These are phyloP conservation scores for Mariannaea sp. DNA, from an alignment of 2,329 filamentous ascomycete genomes.

Conservation along the genomic window DNA sequence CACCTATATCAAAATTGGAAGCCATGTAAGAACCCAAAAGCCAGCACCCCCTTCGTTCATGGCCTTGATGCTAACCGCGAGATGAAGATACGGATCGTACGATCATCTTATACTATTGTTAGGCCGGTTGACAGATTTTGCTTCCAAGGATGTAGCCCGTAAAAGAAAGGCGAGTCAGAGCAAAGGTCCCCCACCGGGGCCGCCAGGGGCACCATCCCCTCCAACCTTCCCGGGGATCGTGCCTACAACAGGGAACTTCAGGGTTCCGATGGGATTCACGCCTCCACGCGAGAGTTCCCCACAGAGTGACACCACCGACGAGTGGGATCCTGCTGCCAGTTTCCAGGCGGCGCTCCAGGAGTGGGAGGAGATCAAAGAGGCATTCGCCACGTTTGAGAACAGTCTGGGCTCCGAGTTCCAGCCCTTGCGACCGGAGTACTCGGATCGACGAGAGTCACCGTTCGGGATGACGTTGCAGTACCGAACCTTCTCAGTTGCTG, in stretches of 20 bases:
- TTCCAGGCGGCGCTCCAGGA: conserved; percentile 75
- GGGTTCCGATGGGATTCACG: conserved; percentile 59
- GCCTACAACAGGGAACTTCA: conserved; percentile 55
- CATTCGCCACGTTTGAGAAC: conserved; percentile 69
- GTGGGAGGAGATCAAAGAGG: conserved; percentile 75
- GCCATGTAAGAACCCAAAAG: conserved; percentile 63
- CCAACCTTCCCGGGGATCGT: conserved; percentile 62
- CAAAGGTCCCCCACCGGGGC: conserved; percentile 32
- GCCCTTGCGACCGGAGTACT: conserved; percentile 71
- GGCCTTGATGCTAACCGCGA: conserved; percentile 26
- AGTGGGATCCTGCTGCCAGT: conserved; percentile 64
- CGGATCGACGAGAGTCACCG: conserved; percentile 65
- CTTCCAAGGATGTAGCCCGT: conserved; percentile 74
- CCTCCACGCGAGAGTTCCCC: conserved; percentile 53
- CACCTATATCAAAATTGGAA: conserved; percentile 75
- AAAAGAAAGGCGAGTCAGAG: conserved; percentile 67
- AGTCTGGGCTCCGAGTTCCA: conserved; percentile 77
- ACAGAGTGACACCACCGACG: conserved; percentile 51
- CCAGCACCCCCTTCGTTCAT: no score
- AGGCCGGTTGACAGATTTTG: conserved; percentile 78
- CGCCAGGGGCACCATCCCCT: conserved; percentile 40
- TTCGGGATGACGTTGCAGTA: conserved; percentile 85
- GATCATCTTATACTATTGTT: conserved; percentile 86
- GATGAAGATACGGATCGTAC: conserved; percentile 76
- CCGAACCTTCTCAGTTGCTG: conserved; percentile 83